phyloP scores from a whole-genome alignment of 257 asterid genomes.

The Hygrophila difformis region DNA sequence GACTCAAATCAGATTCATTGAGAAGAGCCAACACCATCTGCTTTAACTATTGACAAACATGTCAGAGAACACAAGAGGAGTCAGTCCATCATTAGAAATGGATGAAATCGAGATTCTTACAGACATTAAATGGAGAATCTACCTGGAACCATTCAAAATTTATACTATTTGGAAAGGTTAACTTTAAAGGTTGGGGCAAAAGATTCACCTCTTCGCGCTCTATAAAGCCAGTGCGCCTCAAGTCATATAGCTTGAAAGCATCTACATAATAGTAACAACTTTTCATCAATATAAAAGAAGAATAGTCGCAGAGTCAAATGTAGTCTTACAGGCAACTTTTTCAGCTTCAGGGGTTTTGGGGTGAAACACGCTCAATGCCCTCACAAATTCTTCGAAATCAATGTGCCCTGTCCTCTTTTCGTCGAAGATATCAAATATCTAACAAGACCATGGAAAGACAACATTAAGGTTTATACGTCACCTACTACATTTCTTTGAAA shows the following conservation, averaged over 20 bases:
- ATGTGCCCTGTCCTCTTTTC: conserved; percentile 21
- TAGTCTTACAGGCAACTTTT: conserved; percentile 23
- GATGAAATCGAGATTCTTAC: too few relatives aligned
- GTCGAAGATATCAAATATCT: conserved; percentile 26
- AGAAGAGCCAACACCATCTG: conserved; percentile 27
- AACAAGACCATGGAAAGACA: neutral
- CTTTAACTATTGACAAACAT: conserved; percentile 14
- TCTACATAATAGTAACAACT: conserved; percentile 13
- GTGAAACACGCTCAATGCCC: conserved; percentile 21
- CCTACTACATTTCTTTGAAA: too few relatives aligned
- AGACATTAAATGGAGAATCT: too few relatives aligned
- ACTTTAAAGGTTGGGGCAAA: neutral
- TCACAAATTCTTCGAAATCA: conserved; percentile 26
- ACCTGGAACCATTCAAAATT: too few relatives aligned
- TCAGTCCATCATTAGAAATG: too few relatives aligned
- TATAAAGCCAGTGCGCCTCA: conserved; percentile 22
- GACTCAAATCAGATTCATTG: conserved; percentile 17
- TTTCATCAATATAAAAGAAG: too few relatives aligned
- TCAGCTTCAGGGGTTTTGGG: conserved; percentile 26
- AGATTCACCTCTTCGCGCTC: conserved; percentile 23
- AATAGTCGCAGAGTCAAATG: too few relatives aligned
- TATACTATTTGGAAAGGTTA: too few relatives aligned
- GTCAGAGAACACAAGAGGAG: neutral
- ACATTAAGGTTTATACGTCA: too few relatives aligned
- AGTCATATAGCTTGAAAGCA: conserved; percentile 24